Evolutionary conservation across 345 rosid species (phyloP), one percentile per base, ranked within the genome.

Genomic region (Eucalyptus sideroxylon): DNA sequence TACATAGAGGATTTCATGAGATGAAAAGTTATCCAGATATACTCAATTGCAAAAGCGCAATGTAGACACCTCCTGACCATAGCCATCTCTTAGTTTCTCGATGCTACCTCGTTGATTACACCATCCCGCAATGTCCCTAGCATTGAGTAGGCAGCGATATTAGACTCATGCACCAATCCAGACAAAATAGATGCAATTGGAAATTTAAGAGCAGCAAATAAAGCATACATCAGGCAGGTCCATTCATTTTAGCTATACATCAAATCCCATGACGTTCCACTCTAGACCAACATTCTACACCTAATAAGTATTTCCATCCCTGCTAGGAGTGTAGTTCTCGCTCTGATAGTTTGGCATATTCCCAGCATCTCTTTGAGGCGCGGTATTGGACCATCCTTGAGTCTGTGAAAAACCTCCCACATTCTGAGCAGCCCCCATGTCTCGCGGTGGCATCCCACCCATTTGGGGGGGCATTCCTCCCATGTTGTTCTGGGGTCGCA

Each of bases 321-420:
- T 87, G 89, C 82, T 89, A 42, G 92, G 92, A 26, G 65, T 37
- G 91, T 91, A 91, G 56, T 83, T 88, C 85, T 93, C 86, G 53
- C 85, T 87, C 51, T 86, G 91, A 89, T 67, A 87, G 88, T 88
- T 89, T 19, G 87, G 81, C 88, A 31, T 37, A 34, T 89, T 89
- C 47, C 88, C 91, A 11, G 87, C 86, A 80, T 81, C 89, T 42
- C 87, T 81, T 34, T 88, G 65, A 72, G 89, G 62, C 24, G 45
- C 44, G 47, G 65, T 50, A 51, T 85, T 88, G 59, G 90, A 90
- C 93, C 93, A 92, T 15, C 91, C 92, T 47, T 85, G 89, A 72
- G 89, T 89, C 27, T 45, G 55, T 30, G 72, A 72, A 69, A 86
- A 89, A 4, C 62, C 87, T 89, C 62, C 86, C 50, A 44, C 50